A percentile compares a stretch with the other conserved stretches of the same genome.
Evolutionary conservation across 257 asterid species (phyloP).

Genomic region (Nicotiana undulata): DNA sequence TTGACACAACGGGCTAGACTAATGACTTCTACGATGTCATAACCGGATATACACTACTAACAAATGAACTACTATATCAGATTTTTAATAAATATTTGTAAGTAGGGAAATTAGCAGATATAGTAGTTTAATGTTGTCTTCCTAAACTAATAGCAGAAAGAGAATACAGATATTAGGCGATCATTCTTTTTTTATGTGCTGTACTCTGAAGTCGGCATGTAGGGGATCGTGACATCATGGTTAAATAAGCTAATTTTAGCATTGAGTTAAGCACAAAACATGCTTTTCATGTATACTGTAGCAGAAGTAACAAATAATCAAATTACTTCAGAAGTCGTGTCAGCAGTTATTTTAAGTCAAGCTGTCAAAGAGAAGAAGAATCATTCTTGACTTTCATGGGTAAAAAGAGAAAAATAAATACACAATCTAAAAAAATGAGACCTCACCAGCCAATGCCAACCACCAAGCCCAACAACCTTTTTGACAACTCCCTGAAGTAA

Average conservation of each 20-base stretch:
- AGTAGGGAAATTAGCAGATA: neutral
- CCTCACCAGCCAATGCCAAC: conserved; percentile 99
- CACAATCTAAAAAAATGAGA: neutral
- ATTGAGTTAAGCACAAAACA: neutral
- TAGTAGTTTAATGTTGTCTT: neutral
- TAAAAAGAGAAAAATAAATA: neutral
- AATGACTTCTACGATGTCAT: neutral
- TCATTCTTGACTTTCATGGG: neutral
- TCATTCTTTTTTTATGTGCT: neutral
- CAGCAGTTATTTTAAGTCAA: neutral
- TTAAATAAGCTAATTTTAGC: too few relatives aligned
- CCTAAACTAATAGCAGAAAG: neutral
- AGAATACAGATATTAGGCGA: neutral
- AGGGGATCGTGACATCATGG: too few relatives aligned
- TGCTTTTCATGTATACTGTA: neutral
- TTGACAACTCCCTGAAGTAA: too few relatives aligned
- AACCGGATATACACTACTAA: neutral
- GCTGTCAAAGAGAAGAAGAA: neutral
- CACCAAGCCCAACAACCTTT: too few relatives aligned
- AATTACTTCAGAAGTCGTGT: neutral
- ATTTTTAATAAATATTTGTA: neutral
- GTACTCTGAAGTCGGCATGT: too few relatives aligned
- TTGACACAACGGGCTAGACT: neutral
- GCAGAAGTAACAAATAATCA: neutral
- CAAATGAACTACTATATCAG: neutral